These are phyloP conservation scores for Boletus reticulatus DNA, from an alignment of 768 basidiomycete genomes.

Conservation along the genomic window DNA sequence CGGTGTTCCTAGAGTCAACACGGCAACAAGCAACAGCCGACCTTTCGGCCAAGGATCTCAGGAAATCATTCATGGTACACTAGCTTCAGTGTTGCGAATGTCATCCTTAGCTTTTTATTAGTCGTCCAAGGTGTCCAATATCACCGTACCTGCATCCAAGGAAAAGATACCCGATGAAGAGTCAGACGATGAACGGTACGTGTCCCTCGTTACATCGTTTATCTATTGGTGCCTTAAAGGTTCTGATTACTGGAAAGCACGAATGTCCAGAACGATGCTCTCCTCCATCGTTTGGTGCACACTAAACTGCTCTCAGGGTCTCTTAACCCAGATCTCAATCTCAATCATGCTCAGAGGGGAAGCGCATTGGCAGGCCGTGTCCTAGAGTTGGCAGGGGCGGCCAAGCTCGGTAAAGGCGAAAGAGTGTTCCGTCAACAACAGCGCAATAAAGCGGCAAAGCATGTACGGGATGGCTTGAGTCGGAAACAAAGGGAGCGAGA, in stretches of 20 bases:
- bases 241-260: conserved; percentile 43
- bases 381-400: conserved; percentile 64
- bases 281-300: conserved; percentile 77
- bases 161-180: conserved; percentile 33
- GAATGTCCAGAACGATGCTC: conserved; percentile 73
- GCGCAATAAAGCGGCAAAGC: conserved; percentile 67
- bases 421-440: conserved; percentile 56
- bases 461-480: conserved; percentile 65
- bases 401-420: conserved; percentile 77
- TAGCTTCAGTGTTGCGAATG: background rate
- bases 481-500: conserved; percentile 59
- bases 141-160: conserved; percentile 33
- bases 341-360: conserved; percentile 64
- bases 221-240: background rate
- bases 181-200: conserved; percentile 57
- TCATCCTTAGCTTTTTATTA: conserved; percentile 27
- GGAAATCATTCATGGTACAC: conserved; percentile 75
- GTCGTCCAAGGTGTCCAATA: conserved; percentile 76
- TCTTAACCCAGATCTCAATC: conserved; percentile 54
- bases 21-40: conserved; percentile 18
- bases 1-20: conserved; percentile 52
- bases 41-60: conserved; percentile 39
- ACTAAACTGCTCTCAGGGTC: conserved; percentile 78
- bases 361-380: conserved; percentile 79
- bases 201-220: background rate